Conservation (phyloP, 2,329 filamentous ascomycete species). For the Aspergillus pseudoterreus region DNA sequence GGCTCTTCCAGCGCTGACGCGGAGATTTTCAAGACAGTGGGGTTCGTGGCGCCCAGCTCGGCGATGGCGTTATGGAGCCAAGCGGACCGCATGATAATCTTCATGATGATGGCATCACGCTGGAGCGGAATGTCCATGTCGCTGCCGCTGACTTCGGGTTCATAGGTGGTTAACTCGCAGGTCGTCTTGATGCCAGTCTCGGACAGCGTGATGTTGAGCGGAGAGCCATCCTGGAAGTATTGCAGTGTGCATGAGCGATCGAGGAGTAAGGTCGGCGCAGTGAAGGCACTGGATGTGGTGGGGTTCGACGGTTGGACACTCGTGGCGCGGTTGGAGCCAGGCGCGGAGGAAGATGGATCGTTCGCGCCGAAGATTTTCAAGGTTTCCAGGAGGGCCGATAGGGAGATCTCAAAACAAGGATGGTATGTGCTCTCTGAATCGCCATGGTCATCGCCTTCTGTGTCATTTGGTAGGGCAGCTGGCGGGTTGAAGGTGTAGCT, state of each 20-base stretch:
- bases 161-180: slow-evolving; percentile 85
- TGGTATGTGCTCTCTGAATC: slow-evolving; percentile 40
- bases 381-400: slow-evolving; percentile 84
- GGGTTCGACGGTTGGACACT: slow-evolving; percentile 29
- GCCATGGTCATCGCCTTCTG: slow-evolving; percentile 28
- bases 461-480: slow-evolving; percentile 16
- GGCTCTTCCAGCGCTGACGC: slow-evolving; percentile 60
- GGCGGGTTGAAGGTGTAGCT: slow-evolving; percentile 67
- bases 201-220: slow-evolving; percentile 79
- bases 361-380: slow-evolving; percentile 90
- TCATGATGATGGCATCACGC: slow-evolving; percentile 74
- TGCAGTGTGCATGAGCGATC: slow-evolving; percentile 80
- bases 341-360: slow-evolving; percentile 50
- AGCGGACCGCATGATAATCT: slow-evolving; percentile 80
- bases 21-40: slow-evolving; percentile 66
- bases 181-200: slow-evolving; percentile 85
- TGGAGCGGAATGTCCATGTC: slow-evolving; percentile 72
- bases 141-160: slow-evolving; percentile 56
- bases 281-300: slow-evolving; percentile 69
- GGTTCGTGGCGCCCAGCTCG: slow-evolving; percentile 62
- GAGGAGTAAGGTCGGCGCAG: slow-evolving; percentile 75
- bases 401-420: slow-evolving; percentile 79
- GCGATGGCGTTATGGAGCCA: slow-evolving; percentile 51
- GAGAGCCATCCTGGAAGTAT: slow-evolving; percentile 70
- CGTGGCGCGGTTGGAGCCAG: slow-evolving; percentile 21